These are phyloP conservation scores for Kwoniella sp. DNA, from an alignment of 768 basidiomycete genomes.

Conservation along the genomic window DNA sequence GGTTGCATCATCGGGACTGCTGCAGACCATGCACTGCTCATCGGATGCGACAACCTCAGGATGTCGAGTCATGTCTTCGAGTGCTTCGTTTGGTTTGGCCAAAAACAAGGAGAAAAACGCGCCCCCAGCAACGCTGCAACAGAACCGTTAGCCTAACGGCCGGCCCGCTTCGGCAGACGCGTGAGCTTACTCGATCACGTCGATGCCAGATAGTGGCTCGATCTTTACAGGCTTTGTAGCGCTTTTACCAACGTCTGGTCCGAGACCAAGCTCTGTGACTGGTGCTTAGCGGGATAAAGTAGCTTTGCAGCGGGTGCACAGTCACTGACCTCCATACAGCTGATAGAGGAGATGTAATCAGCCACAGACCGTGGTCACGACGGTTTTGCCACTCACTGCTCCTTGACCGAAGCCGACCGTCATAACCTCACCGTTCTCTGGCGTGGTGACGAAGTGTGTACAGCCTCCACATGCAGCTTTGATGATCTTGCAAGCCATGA, in stretches of 20 bases:
- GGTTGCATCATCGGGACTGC: slow-evolving; percentile 61
- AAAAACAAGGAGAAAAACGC: slow-evolving; percentile 84
- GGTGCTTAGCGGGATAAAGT: not conserved
- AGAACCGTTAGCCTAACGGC: not conserved
- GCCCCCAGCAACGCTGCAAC: slow-evolving; percentile 69
- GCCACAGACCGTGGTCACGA: slow-evolving; percentile 39
- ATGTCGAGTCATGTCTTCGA: slow-evolving; percentile 61
- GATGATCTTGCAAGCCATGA: slow-evolving; percentile 72
- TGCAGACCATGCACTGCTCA: slow-evolving; percentile 67
- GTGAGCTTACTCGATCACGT: slow-evolving; percentile 65
- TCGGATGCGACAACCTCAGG: slow-evolving; percentile 69
- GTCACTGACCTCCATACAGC: slow-evolving; percentile 34
- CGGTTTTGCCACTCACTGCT: slow-evolving; percentile 18
- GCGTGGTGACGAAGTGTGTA: slow-evolving; percentile 71
- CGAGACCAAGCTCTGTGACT: slow-evolving; percentile 37
- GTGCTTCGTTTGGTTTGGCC: slow-evolving; percentile 68
- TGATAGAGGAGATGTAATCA: not conserved
- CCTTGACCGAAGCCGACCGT: slow-evolving; percentile 59
- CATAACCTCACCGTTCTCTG: slow-evolving; percentile 71
- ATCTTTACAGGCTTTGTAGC: slow-evolving; percentile 56
- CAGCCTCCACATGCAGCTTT: slow-evolving; percentile 75
- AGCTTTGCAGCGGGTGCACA: not conserved
- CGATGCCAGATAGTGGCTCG: slow-evolving; percentile 66
- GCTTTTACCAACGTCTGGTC: slow-evolving; percentile 57
- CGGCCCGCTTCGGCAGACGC: not conserved